Conservation (phyloP, 2,329 filamentous ascomycete species). For the Coniochaeta hoffmannii region DNA sequence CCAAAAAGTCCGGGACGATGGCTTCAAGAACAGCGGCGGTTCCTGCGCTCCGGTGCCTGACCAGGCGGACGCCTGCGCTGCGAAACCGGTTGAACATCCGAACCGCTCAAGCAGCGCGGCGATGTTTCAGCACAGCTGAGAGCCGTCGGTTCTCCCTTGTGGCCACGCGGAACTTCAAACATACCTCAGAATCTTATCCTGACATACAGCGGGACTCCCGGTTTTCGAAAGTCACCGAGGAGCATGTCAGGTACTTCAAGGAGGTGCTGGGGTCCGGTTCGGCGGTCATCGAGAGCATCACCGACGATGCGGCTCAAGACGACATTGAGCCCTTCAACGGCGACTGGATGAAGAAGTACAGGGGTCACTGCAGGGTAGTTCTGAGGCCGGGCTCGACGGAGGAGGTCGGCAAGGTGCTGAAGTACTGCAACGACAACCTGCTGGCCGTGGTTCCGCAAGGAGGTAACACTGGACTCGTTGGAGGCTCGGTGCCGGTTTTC, state of each 20-base stretch:
- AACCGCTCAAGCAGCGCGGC: not conserved
- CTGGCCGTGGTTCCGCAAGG: conserved; percentile 95
- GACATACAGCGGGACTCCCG: conserved; percentile 70
- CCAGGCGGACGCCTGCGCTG: not conserved
- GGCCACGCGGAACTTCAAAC: conserved; percentile 38
- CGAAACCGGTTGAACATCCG: not conserved
- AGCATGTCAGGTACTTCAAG: conserved; percentile 80
- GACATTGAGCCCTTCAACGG: conserved; percentile 90
- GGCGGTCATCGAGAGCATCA: conserved; percentile 79
- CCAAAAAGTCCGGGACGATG: not conserved
- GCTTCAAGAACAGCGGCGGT: not conserved
- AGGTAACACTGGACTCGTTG: conserved; percentile 92
- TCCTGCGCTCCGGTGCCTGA: not conserved
- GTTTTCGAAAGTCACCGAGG: conserved; percentile 64
- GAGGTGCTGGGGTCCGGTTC: conserved; percentile 70
- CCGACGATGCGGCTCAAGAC: conserved; percentile 57
- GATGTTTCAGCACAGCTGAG: not conserved
- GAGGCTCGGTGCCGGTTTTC: conserved; percentile 92
- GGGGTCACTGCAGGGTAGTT: conserved; percentile 80
- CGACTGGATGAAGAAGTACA: conserved; percentile 99
- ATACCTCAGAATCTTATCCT: conserved; percentile 82
- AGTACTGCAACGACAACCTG: conserved; percentile 90
- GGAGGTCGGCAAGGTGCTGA: conserved; percentile 83
- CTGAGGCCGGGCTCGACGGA: conserved; percentile 78
- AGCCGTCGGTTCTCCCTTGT: not conserved